Evolutionary conservation across 2,329 filamentous ascomycete species (phyloP).

Genomic region (Lecanicillium sp.): DNA sequence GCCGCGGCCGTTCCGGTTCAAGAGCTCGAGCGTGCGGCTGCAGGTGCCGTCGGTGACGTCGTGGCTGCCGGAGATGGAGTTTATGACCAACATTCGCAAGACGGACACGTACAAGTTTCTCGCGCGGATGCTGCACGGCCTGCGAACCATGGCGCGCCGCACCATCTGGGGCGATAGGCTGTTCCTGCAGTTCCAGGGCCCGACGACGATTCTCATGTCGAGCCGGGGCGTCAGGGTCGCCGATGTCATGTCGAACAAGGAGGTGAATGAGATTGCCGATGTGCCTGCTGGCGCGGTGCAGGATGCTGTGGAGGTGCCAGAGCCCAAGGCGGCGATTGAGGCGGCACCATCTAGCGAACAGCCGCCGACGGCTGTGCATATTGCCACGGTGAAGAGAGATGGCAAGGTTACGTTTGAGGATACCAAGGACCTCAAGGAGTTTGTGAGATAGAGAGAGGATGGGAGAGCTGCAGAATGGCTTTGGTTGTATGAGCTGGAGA

Average conservation of each 20-base stretch:
- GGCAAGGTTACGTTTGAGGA: constrained; percentile 62
- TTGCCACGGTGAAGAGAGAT: constrained; percentile 49
- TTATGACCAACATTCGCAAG: constrained; percentile 64
- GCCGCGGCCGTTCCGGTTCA: constrained; percentile 81
- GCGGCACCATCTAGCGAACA: constrained; percentile 22
- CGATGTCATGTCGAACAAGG: constrained; percentile 67
- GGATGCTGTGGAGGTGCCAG: constrained; percentile 42
- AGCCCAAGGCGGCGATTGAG: constrained; percentile 7
- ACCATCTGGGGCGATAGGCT: constrained; percentile 91
- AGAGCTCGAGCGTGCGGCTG: constrained; percentile 64
- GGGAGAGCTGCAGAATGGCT: too few relatives aligned
- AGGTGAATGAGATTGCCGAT: constrained; percentile 88
- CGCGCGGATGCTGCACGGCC: constrained; percentile 53
- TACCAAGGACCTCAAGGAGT: constrained; percentile 49
- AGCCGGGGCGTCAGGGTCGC: constrained; percentile 73
- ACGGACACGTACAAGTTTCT: constrained; percentile 66
- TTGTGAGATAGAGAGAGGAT: constrained; percentile 30
- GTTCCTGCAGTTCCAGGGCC: constrained; percentile 85
- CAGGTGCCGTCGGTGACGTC: constrained; percentile 66
- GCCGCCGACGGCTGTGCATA: constrained; percentile 38
- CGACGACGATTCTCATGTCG: constrained; percentile 78
- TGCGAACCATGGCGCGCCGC: constrained; percentile 70
- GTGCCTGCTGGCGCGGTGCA: constrained; percentile 64
- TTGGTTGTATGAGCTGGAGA: too few relatives aligned
- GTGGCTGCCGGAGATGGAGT: constrained; percentile 62